Conservation (phyloP, 768 basidiomycete species). For the Rhodotorula sphaerocarpa region DNA sequence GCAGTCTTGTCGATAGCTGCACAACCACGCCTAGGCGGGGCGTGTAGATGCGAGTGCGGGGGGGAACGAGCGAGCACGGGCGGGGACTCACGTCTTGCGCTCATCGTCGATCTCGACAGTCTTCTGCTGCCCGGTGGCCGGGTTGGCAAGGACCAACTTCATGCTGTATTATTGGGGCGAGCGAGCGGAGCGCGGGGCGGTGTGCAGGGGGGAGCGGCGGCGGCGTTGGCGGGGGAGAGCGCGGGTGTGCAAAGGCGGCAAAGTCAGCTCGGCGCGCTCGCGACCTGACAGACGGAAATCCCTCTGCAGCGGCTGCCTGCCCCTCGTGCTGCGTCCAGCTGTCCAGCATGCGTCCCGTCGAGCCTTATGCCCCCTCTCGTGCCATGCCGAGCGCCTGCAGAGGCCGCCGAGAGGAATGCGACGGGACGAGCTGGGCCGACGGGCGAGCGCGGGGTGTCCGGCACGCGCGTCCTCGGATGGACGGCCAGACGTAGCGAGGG, state of each 20-base stretch:
- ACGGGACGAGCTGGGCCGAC: too few relatives aligned
- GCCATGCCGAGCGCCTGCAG: too few relatives aligned
- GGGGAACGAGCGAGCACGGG: not conserved
- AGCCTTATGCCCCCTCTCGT: not conserved
- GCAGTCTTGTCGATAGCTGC: too few relatives aligned
- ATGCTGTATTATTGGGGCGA: constrained; percentile 54
- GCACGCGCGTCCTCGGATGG: too few relatives aligned
- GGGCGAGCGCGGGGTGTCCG: too few relatives aligned
- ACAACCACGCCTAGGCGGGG: constrained; percentile 8
- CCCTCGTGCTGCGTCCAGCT: too few relatives aligned
- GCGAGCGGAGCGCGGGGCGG: too few relatives aligned
- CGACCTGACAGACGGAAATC: too few relatives aligned
- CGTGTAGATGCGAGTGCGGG: constrained; percentile 3
- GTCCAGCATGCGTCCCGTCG: constrained; percentile 3
- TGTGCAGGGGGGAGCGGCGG: not conserved
- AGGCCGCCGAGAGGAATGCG: too few relatives aligned
- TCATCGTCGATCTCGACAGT: constrained; percentile 89
- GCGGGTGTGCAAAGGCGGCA: not conserved
- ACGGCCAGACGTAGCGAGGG: too few relatives aligned
- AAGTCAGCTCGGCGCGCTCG: too few relatives aligned
- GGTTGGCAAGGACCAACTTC: constrained; percentile 98
- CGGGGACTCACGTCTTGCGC: constrained; percentile 59
- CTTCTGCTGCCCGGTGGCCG: constrained; percentile 96
- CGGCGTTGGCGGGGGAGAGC: not conserved
- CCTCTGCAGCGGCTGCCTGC: too few relatives aligned